Base-by-base conservation (phyloP, 2,329 filamentous ascomycete genomes). In the Colletotrichum graminicola region DNA sequence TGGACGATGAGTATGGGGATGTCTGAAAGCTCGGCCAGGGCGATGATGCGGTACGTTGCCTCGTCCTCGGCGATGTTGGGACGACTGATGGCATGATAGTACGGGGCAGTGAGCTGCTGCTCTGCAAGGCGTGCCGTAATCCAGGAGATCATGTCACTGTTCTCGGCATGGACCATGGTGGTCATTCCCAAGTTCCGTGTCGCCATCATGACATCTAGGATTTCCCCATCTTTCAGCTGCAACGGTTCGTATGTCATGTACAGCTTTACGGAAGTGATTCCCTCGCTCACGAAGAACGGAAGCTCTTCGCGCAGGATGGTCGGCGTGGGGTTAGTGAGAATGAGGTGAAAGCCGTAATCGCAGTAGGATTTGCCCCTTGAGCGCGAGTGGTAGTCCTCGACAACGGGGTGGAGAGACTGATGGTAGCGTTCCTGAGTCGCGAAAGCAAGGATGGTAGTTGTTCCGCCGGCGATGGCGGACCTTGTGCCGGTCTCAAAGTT, bases 361-460 rank as follows among this genome's bases (percentile, higher is more conserved):
- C 85, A 85, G 76, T 87, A 89, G 67, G 81, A 83, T 52, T 85
- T 83, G 18, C 79, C 81, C 1, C 69, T 73, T 0, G 87, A 83
- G 23, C 82, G 80, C 5, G 76, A 76, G 66, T 88, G 84, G 61
- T 87, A 86, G n/a, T 82, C 80, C 57, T 82, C 77, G 2, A 90
- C 76, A 0, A 84, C 84, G 1, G 82, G 78, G 26, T 85, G 77
- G 2, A 89, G 77, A 1, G 82, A 85, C 8, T 80, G 78, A 21
- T 86, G 80, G 1, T 78, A 74, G n/a, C 84, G 84, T 49, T 81
- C 79, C 76, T 90, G 87, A 5, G 84, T 83, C 0, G 88, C 89
- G 77, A 91, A 90, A 0, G 87, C 82, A 10, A 90, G 78, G 18
- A 90, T 81, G 0, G 89, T 90, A 0, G 89, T 91, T 5, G 84